Conservation (phyloP, 2,329 filamentous ascomycete species). For the Cladophialophora yegresii region DNA sequence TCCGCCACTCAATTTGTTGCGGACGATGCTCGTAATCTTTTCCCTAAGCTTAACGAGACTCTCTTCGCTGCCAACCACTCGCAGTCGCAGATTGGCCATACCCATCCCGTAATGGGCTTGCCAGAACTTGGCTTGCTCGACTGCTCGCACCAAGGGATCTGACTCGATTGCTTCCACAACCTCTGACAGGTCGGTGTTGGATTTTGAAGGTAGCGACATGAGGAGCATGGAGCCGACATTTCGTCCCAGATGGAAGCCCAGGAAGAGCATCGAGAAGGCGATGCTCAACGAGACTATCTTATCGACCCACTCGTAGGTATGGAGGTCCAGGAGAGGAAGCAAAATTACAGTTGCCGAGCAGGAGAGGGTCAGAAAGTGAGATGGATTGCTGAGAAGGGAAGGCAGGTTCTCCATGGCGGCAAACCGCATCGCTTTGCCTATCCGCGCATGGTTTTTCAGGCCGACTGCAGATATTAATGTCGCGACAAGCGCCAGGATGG, state of each 20-base stretch:
- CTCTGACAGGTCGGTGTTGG: conserved; percentile 60
- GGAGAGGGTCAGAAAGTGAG: conserved; percentile 88
- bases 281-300: conserved; percentile 77
- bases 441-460: conserved; percentile 85
- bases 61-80: conserved; percentile 67
- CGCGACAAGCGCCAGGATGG: conserved; percentile 75
- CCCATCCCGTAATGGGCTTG: conserved; percentile 96
- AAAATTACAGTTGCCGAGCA: conserved; percentile 79
- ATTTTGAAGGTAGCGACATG: conserved; percentile 73
- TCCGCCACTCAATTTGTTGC: conserved; percentile 81
- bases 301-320: conserved; percentile 83
- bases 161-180: conserved; percentile 83
- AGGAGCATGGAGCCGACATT: conserved; percentile 91
- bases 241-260: conserved; percentile 80
- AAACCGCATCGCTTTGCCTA: conserved; percentile 87
- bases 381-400: conserved; percentile 87
- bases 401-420: conserved; percentile 79
- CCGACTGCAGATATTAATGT: conserved; percentile 85
- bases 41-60: conserved; percentile 72
- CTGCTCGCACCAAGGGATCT: conserved; percentile 71
- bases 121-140: conserved; percentile 96
- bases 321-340: conserved; percentile 76
- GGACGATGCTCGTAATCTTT: conserved; percentile 74
- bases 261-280: conserved; percentile 81
- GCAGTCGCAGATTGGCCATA: conserved; percentile 89